phyloP scores from a whole-genome alignment of 345 rosid species.

The Hibiscus syriacus region DNA sequence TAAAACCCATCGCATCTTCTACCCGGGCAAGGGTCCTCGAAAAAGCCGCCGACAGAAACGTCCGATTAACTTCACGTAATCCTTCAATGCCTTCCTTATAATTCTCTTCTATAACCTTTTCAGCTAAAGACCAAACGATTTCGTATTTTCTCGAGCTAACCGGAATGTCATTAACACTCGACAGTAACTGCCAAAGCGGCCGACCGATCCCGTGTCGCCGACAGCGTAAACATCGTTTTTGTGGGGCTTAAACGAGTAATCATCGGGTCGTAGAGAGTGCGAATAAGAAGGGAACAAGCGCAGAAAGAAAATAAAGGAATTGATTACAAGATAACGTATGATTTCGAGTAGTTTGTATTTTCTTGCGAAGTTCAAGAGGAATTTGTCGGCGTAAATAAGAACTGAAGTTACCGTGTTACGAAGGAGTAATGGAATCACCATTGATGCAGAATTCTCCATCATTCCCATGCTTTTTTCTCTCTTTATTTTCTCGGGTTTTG shows the following conservation, averaged over 20 bases:
- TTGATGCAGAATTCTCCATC: constrained; percentile 42
- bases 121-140: constrained; percentile 61
- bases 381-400: constrained; percentile 56
- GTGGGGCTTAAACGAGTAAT: constrained; percentile 3
- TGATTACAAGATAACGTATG: constrained; percentile 36
- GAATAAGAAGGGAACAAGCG: constrained; percentile 32
- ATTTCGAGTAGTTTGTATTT: constrained; percentile 41
- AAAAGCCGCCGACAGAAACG: constrained; percentile 56
- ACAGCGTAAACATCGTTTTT: background rate
- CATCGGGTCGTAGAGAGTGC: constrained; percentile 1
- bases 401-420: constrained; percentile 42
- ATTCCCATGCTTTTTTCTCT: constrained; percentile 7
- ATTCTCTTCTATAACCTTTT: constrained; percentile 68
- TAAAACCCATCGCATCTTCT: constrained; percentile 43
- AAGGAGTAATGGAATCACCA: constrained; percentile 43
- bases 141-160: constrained; percentile 78
- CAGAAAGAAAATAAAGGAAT: constrained; percentile 52
- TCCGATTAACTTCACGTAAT: constrained; percentile 47
- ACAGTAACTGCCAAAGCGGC: constrained; percentile 54
- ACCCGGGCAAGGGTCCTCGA: constrained; percentile 46
- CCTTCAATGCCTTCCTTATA: constrained; percentile 31
- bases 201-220: constrained; percentile 53
- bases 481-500: no score
- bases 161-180: constrained; percentile 54
- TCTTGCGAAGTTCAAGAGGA: constrained; percentile 36